Percentiles rank a stretch among this genome's conserved stretches.
Conservation (phyloP, 2,329 filamentous ascomycete genomes). For the Paraphaeosphaeria sporulosa region DNA sequence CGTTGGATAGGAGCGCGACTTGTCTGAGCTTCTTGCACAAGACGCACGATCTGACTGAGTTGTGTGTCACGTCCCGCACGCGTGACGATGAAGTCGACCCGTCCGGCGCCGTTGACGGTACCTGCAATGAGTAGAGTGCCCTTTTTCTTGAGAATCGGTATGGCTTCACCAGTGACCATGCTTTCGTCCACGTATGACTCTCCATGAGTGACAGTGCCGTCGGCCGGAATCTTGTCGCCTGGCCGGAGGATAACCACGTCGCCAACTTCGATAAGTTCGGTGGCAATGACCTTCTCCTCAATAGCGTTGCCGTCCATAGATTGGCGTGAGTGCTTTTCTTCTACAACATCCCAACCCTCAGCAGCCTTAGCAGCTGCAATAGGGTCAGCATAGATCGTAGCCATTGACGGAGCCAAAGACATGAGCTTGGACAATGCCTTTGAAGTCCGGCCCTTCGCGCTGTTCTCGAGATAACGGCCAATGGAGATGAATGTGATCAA, state of each 20-base stretch:
- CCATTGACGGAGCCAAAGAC: slow-evolving; percentile 95
- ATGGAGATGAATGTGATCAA: slow-evolving; percentile 94
- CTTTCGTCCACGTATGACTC: slow-evolving; percentile 96
- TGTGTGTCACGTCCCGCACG: slow-evolving; percentile 94
- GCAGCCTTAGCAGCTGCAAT: slow-evolving; percentile 92
- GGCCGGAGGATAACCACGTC: slow-evolving; percentile 93
- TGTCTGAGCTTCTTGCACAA: slow-evolving; percentile 98
- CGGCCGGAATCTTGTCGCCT: slow-evolving; percentile 95
- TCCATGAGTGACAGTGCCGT: slow-evolving; percentile 84
- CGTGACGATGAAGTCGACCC: slow-evolving; percentile 90
- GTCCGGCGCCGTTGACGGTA: slow-evolving; percentile 92
- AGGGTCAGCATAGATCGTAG: slow-evolving; percentile 93
- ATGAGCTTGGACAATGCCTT: slow-evolving; percentile 92
- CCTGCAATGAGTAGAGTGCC: slow-evolving; percentile 85
- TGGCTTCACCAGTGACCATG: slow-evolving; percentile 97
- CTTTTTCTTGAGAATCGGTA: slow-evolving; percentile 89
- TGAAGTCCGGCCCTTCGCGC: slow-evolving; percentile 94
- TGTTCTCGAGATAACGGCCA: slow-evolving; percentile 90
- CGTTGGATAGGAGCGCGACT: slow-evolving; percentile 93
- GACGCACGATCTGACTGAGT: slow-evolving; percentile 94
- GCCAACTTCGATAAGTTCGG: slow-evolving; percentile 90
- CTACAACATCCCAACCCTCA: slow-evolving; percentile 72
- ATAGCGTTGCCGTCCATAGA: slow-evolving; percentile 65
- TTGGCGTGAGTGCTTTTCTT: slow-evolving; percentile 54
- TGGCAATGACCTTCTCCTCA: slow-evolving; percentile 89